Base-by-base conservation (phyloP, 768 basidiomycete genomes). In the Pilatotrama ljubarskyi region DNA sequence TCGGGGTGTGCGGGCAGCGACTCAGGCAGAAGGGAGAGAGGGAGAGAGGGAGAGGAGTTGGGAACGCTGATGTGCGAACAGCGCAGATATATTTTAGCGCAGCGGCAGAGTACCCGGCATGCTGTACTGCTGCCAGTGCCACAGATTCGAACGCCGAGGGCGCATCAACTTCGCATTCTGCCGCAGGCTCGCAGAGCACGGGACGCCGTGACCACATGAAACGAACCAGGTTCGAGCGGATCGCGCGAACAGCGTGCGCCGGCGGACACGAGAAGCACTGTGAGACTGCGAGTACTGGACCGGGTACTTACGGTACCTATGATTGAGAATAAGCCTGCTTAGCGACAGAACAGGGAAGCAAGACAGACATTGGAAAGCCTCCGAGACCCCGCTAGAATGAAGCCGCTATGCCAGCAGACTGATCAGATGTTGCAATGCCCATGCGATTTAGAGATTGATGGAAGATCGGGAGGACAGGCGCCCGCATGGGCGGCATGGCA, bases 361-460 rank as follows among this genome's bases (percentile, higher is more conserved):
- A 32, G 29, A 32, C 10, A 10, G 29, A 32, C 29, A 32, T 32
- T 4, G 29, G 29, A 10, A 10, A 32, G 29, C 29, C 10, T 32
- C 29, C 10, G 29, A 32, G 29, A 32, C 29, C 29, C 29, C 29
- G 10, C 29, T 32, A 32, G 29, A 32, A 32, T 32, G 29, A 32
- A 32, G 29, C 29, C 29, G 29, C 29, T 32, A 4, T 32, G 29
- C 29, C 29, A 51, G 49, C 36, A 35, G 49, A 51, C 18, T 14
- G 49, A 18, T 35, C 49, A 37, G 49, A 51, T 51, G 49, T 24
- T 51, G 49, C 11, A 35, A 51, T 51, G 49, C 20, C 18, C 49
- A 51, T 18, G 18, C 17, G 35, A 51, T 51, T 35, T 37, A 22
- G 32, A 35, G 35, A 51, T 51, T 20, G 18, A 37, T 32, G 35